Evolutionary conservation across 225 moss, liverwort and hornwort genomes (phyloP), one percentile per base, ranked within the genome.

Genomic region (Pseudoscleropodium purum): DNA sequence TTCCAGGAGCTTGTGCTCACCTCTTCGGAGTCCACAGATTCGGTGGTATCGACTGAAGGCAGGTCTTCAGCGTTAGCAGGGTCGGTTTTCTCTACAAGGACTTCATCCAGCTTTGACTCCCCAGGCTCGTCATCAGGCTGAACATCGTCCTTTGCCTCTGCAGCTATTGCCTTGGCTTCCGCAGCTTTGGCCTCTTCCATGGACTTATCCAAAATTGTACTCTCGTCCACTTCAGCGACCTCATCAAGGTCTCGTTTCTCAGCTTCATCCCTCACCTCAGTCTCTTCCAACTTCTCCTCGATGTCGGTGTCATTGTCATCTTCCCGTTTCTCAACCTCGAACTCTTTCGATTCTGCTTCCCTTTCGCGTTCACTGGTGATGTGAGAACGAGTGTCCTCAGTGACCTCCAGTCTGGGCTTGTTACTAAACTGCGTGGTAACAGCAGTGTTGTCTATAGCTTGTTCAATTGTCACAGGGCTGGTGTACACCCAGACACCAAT

Each of bases 401-500:
- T 76, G 15, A 73, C 82, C 21, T 81, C 86, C 6, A 74, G 80
- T 83, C 52, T 84, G 61, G 87, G 52, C 39, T 72, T 72, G 29
- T 75, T 34, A 18, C 75, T n/a, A 30, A 89, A 43, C n/a, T 87
- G 82, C 57, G 84, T n/a, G 43, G 51, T 26, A 10, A 37, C 63
- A 64, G 57, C 43, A 24, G 74, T 62, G 19, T 59, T 77, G 37
- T 64, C 62, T 59, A 67, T 23, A 27, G 75, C 60, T 67, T 85
- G 83, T 47, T 87, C 89, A 57, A 92, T 83, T 86, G 89, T 47
- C 79, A 61, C 79, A 84, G 93, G 92, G 75, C 86, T 92, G 68
- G 90, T 91, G 87, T 93, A 95, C 41, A 93, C 89, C 94, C 92
- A 95, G 62, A 95, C 87, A 27, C 89, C 94, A 34, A 92, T 88